Evolutionary conservation across 208 protist genomes (phyloP), one percentile per base, ranked within the genome.

Genomic region (Trypanosomatidae sp.): DNA sequence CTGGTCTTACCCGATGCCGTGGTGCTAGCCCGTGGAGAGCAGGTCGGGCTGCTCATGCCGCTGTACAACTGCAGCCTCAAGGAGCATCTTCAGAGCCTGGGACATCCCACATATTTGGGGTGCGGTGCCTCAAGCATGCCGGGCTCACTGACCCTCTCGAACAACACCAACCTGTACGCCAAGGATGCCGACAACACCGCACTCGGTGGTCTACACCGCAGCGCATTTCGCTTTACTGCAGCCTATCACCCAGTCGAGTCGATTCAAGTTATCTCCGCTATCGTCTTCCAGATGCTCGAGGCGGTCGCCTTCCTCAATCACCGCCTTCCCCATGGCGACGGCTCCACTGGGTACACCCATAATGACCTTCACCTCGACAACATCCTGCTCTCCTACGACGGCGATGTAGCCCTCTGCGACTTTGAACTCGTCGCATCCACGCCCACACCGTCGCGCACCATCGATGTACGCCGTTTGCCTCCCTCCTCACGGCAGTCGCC

Each of bases 321-420:
- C 15, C 72, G 81, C 3, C 62, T 96, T 19, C 82, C 81, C 30
- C 91, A 96, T 71, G 70, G 71, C 25, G 52, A 71, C 39, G 49
- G 66, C n/a, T 89, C 62, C 70, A 70, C 46, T 12, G 91, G 89
- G 50, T 96, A 86, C 75, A 86, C 81, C 2, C 91, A 96, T 80
- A 94, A 96, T 66, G 92, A 96, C 77, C 78, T 96, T 46, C 89
- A 95, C 64, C 76, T 95, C 3, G 90, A 87, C 71, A 96, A 96
- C 68, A 76, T 96, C 4, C 83, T 96, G 41, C 39, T 95, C 33
- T 77, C 73, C 33, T 49, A 67, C 50, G 59, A 72, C 36, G 89
- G 89, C 46, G 53, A 80, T 33, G 81, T 94, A 5, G 88, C 83
- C 0, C 74, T 96, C 28, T 94, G 92, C 73, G 92, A 96, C 79